phyloP scores from a whole-genome alignment of 306 rosid genomes.

The Astragalus membranaceus region DNA sequence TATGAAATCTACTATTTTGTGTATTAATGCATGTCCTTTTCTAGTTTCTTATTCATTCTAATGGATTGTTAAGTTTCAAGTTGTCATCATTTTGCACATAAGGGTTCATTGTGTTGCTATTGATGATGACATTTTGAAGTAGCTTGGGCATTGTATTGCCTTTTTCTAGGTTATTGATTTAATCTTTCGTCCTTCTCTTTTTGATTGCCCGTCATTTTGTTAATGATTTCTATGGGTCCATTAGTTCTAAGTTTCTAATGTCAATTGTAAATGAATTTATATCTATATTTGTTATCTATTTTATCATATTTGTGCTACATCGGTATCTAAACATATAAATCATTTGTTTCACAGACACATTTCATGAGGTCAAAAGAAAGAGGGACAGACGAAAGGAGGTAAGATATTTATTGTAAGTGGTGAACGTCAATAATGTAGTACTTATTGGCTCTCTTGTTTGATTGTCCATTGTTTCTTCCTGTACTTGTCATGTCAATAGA shows the following conservation, averaged over 20 bases:
- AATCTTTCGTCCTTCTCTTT: background rate
- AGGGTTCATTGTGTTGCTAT: background rate
- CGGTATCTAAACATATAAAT: background rate
- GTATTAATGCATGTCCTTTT: background rate
- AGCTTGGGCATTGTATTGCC: background rate
- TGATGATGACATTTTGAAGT: conserved; percentile 2
- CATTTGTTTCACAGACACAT: conserved; percentile 57
- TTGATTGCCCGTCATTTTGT: background rate
- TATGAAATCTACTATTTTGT: background rate
- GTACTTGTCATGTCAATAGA: too few species aligned
- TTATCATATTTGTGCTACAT: conserved; percentile 10
- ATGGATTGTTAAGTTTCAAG: background rate
- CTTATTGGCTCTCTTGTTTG: conserved; percentile 1
- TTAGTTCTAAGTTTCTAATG: conserved; percentile 2
- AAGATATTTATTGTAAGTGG: conserved; percentile 26
- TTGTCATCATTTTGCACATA: background rate
- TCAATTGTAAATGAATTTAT: background rate
- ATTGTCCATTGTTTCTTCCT: background rate
- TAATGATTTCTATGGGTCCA: background rate
- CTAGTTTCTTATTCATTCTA: background rate
- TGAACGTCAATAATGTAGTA: conserved; percentile 2
- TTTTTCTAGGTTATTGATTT: conserved; percentile 6
- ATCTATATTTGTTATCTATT: background rate
- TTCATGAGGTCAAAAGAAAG: conserved; percentile 90
- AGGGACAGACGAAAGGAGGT: conserved; percentile 86